Evolutionary conservation across 1,284 basidiomycete genomes (phyloP).

Genomic region (Xanthoconium separans): DNA sequence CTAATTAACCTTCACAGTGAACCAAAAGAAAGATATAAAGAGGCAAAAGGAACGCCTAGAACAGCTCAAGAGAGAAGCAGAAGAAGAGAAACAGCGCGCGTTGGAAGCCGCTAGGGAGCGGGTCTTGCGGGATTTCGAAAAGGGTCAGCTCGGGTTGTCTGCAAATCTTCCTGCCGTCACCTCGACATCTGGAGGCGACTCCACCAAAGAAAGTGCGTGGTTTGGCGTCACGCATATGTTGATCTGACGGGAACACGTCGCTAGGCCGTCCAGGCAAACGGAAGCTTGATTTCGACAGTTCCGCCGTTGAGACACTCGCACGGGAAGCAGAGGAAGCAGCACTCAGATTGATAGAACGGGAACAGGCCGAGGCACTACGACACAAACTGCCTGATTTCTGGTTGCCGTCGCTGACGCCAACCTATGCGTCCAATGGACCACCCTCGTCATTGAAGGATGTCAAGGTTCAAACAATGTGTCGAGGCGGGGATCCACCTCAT

Average conservation of each 20-base stretch:
- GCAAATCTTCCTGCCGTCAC: slow-evolving; percentile 33
- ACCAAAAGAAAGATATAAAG: slow-evolving; percentile 90
- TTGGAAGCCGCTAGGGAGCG: slow-evolving; percentile 77
- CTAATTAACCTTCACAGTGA: slow-evolving; percentile 45
- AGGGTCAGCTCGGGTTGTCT: slow-evolving; percentile 69
- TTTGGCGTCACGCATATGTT: neutral
- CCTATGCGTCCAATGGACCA: slow-evolving; percentile 61
- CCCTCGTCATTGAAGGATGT: slow-evolving; percentile 70
- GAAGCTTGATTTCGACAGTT: slow-evolving; percentile 75
- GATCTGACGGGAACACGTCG: neutral
- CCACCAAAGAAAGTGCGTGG: slow-evolving; percentile 37
- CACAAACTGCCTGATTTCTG: slow-evolving; percentile 93
- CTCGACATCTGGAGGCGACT: slow-evolving; percentile 38
- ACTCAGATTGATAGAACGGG: slow-evolving; percentile 74
- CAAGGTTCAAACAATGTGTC: slow-evolving; percentile 85
- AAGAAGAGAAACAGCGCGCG: slow-evolving; percentile 66
- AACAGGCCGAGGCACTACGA: slow-evolving; percentile 81
- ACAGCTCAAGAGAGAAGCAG: slow-evolving; percentile 70
- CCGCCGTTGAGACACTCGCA: slow-evolving; percentile 67
- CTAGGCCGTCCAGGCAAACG: slow-evolving; percentile 65
- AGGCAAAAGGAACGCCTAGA: slow-evolving; percentile 77
- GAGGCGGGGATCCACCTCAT: slow-evolving; percentile 73
- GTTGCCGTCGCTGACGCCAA: slow-evolving; percentile 87
- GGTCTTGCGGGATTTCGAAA: slow-evolving; percentile 85
- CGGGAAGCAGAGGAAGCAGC: slow-evolving; percentile 85